Percentiles rank a stretch among this genome's conserved stretches.
These are phyloP conservation scores for Usnea hakonensis DNA, from an alignment of 495 filamentous ascomycete species.

Conservation along the genomic window DNA sequence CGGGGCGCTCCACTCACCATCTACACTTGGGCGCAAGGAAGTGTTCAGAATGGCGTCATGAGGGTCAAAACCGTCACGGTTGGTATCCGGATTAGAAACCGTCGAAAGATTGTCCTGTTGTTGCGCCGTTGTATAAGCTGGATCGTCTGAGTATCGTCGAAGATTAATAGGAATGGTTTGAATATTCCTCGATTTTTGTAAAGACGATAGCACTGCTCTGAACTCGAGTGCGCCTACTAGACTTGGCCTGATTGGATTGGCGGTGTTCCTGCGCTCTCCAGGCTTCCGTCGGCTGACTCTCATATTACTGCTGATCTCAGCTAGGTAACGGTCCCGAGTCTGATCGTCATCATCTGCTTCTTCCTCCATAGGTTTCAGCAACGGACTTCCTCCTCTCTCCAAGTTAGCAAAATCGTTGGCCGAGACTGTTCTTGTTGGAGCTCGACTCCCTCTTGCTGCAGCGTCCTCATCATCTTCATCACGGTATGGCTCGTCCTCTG, in stretches of 20 bases:
- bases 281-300: slow-evolving; percentile 62
- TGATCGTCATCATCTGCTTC: slow-evolving; percentile 65
- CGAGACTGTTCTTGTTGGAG: slow-evolving; percentile 43
- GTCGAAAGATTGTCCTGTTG: slow-evolving; percentile 45
- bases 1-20: slow-evolving; percentile 25
- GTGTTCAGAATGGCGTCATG: slow-evolving; percentile 25
- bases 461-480: slow-evolving; percentile 66
- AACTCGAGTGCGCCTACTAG: slow-evolving; percentile 93
- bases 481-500: slow-evolving; percentile 48
- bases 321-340: slow-evolving; percentile 59
- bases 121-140: slow-evolving; percentile 36
- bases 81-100: slow-evolving; percentile 39
- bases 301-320: slow-evolving; percentile 89
- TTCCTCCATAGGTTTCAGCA: slow-evolving; percentile 37
- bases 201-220: slow-evolving; percentile 71
- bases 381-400: slow-evolving; percentile 51
- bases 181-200: slow-evolving; percentile 71
- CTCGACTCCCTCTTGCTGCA: slow-evolving; percentile 44
- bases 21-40: slow-evolving; percentile 30
- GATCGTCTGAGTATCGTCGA: slow-evolving; percentile 66
- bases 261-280: slow-evolving; percentile 61
- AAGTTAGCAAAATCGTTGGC: slow-evolving; percentile 63
- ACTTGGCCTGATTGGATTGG: slow-evolving; percentile 82
- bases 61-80: slow-evolving; percentile 20
- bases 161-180: slow-evolving; percentile 58